A percentile compares a stretch with the other conserved stretches of the same genome.
phyloP scores from a whole-genome alignment of 139 green algal species.

The Diplosphaera chodatii region DNA sequence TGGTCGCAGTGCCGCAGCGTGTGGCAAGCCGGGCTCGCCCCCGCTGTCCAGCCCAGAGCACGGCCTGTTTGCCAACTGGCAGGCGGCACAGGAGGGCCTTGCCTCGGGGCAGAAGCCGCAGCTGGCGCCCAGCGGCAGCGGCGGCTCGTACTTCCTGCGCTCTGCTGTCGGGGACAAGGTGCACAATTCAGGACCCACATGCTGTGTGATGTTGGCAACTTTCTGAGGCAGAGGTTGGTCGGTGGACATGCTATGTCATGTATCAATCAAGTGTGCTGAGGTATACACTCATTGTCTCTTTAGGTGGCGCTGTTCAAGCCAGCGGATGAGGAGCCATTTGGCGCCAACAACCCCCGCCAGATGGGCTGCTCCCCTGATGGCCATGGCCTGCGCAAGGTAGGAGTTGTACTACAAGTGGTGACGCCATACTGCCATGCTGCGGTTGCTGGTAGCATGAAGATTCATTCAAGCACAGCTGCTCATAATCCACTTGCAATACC shows the following conservation, averaged over 20 bases:
- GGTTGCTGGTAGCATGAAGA: too few relatives aligned
- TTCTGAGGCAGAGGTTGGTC: too few relatives aligned
- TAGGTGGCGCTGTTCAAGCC: constrained; percentile 88
- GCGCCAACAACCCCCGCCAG: constrained; percentile 66
- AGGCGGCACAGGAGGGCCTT: constrained; percentile 26
- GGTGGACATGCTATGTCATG: too few relatives aligned
- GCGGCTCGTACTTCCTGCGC: constrained; percentile 42
- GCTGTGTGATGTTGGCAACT: too few relatives aligned
- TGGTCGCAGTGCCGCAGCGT: constrained; percentile 3
- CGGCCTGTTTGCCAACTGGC: constrained; percentile 27
- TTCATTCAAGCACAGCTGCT: too few relatives aligned
- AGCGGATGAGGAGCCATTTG: constrained; percentile 74
- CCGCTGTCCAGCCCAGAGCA: constrained; percentile 33
- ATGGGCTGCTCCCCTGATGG: not conserved
- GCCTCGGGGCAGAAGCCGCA: constrained; percentile 30
- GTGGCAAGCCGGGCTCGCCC: constrained; percentile 29
- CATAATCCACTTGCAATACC: constrained; percentile 5
- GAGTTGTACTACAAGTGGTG: too few relatives aligned
- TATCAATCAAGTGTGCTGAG: too few relatives aligned
- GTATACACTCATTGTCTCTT: too few relatives aligned
- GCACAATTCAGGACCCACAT: too few relatives aligned
- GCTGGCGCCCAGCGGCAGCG: constrained; percentile 52
- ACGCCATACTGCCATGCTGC: too few relatives aligned
- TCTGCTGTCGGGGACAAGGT: constrained; percentile 20
- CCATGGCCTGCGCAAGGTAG: constrained; percentile 1